These are phyloP conservation scores for Leccinellum luteum DNA, from an alignment of 768 basidiomycete genomes.

Conservation along the genomic window DNA sequence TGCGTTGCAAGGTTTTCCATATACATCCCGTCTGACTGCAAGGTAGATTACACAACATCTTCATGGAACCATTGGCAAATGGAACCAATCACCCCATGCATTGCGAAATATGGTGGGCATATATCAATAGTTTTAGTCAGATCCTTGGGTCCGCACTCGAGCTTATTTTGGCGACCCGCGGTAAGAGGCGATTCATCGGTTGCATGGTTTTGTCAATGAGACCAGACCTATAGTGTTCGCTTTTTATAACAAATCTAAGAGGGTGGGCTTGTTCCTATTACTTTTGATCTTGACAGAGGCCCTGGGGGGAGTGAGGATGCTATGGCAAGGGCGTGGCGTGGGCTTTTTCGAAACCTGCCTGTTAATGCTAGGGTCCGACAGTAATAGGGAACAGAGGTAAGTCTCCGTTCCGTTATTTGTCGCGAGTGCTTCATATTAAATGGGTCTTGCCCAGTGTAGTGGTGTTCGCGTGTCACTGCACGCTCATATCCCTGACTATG, in stretches of 20 bases:
- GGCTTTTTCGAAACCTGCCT: neutral
- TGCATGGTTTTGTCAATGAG: neutral
- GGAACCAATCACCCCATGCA: slow-evolving; percentile 7
- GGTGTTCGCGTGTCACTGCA: slow-evolving; percentile 7
- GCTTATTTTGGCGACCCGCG: slow-evolving; percentile 15
- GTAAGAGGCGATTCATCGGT: neutral
- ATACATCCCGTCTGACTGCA: neutral
- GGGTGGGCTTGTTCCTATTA: slow-evolving; percentile 5
- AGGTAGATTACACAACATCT: slow-evolving; percentile 14
- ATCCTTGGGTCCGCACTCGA: slow-evolving; percentile 12
- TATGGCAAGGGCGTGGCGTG: neutral
- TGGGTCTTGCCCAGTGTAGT: neutral
- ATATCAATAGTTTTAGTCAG: slow-evolving; percentile 5
- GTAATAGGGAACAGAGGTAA: neutral
- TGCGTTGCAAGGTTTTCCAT: neutral
- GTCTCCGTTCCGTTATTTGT: neutral
- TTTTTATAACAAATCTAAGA: slow-evolving; percentile 18
- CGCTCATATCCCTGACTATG: slow-evolving; percentile 13
- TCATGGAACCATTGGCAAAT: slow-evolving; percentile 6
- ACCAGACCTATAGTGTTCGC: slow-evolving; percentile 14
- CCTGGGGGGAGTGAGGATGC: neutral
- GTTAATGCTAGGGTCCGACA: neutral
- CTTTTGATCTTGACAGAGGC: slow-evolving; percentile 1
- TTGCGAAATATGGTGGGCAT: slow-evolving; percentile 14
- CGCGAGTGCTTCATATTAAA: neutral